Conservation (phyloP, 441 rosid species). For the Capsella rubella region DNA sequence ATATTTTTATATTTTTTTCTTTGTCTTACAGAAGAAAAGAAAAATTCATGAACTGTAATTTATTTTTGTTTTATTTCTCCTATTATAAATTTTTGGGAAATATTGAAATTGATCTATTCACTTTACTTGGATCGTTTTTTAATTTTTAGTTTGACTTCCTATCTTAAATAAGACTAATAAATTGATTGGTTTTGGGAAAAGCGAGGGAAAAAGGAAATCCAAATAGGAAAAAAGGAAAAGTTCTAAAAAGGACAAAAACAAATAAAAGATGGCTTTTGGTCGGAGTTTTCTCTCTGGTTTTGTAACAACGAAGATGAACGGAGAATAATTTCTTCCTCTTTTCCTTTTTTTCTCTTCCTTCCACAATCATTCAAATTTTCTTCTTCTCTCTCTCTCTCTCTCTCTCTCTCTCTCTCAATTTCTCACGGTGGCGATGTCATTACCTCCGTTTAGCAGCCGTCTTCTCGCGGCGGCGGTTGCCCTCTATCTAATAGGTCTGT, state of each 20-base stretch:
- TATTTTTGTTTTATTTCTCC: not conserved
- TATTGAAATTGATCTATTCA: slow-evolving; percentile 16
- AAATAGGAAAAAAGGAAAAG: slow-evolving; percentile 2
- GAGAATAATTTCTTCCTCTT: slow-evolving; percentile 29
- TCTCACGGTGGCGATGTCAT: slow-evolving; percentile 42
- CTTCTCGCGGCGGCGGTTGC: slow-evolving; percentile 31
- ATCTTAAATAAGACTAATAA: slow-evolving; percentile 24
- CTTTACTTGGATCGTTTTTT: not conserved
- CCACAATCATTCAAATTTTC: not conserved
- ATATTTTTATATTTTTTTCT: no score
- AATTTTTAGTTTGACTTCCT: not conserved
- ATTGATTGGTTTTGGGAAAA: slow-evolving; percentile 27
- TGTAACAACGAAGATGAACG: slow-evolving; percentile 35
- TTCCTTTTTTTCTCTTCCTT: not conserved
- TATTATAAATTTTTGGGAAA: slow-evolving; percentile 23
- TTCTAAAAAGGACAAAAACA: not conserved
- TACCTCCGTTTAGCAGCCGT: slow-evolving; percentile 39
- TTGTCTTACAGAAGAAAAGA: no score
- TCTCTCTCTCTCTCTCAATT: not conserved
- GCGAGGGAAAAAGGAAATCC: slow-evolving; percentile 27
- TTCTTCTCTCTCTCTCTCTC: not conserved
- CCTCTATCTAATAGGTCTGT: slow-evolving; percentile 40
- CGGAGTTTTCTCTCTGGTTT: slow-evolving; percentile 32
- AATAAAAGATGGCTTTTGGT: slow-evolving; percentile 4
- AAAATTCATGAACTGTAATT: no score